Conservation (phyloP, 805 yeast genomes). For the Nematodospora valgi region DNA sequence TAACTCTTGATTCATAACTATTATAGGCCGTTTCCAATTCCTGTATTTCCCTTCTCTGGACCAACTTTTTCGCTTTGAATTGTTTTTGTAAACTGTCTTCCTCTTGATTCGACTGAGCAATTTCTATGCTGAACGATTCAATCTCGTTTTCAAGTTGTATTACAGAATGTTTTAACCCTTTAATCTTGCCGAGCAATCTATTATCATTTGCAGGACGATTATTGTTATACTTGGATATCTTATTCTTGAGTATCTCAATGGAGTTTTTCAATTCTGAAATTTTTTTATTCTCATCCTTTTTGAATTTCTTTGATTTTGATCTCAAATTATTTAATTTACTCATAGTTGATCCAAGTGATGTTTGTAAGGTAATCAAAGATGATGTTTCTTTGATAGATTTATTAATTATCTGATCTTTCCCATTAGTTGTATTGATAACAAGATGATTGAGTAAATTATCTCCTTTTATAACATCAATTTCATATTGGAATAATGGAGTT, state of each 20-base stretch:
- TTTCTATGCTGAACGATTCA: conserved; percentile 16
- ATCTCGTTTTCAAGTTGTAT: conserved; percentile 37
- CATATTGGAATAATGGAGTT: conserved; percentile 35
- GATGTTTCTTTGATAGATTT: conserved; percentile 24
- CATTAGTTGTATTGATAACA: conserved; percentile 28
- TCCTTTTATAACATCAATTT: conserved; percentile 25
- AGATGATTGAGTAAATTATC: conserved; percentile 17
- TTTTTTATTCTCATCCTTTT: conserved; percentile 36
- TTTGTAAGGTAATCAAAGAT: conserved; percentile 29
- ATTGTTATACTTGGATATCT: conserved; percentile 27
- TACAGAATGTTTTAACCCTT: conserved; percentile 38
- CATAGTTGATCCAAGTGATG: conserved; percentile 30
- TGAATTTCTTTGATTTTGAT: conserved; percentile 26
- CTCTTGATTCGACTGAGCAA: conserved; percentile 13
- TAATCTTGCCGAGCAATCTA: conserved; percentile 32
- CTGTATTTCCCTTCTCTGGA: conserved; percentile 18
- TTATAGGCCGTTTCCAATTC: conserved; percentile 19
- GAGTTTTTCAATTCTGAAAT: conserved; percentile 28
- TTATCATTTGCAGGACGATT: conserved; percentile 23
- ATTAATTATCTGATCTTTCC: conserved; percentile 18
- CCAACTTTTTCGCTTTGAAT: conserved; percentile 17
- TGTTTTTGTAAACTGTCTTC: conserved; percentile 12
- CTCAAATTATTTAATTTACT: conserved; percentile 21
- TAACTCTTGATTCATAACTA: conserved; percentile 22
- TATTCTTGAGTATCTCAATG: conserved; percentile 29